These are phyloP conservation scores for Pythium rishiriense DNA, from an alignment of 352 stramenopile species.

Conservation along the genomic window DNA sequence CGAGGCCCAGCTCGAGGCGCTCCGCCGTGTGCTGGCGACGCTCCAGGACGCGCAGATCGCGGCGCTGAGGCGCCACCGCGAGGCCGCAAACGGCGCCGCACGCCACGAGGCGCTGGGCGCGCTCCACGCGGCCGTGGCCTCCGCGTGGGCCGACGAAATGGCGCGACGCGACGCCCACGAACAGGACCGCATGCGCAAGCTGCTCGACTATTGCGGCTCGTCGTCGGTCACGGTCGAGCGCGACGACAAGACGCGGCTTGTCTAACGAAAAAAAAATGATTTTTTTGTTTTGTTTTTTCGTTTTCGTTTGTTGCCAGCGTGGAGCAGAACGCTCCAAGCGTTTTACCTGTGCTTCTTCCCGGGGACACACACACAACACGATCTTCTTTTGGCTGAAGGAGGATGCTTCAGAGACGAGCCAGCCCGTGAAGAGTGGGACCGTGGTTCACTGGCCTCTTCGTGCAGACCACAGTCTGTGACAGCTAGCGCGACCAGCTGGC, in stretches of 20 bases:
- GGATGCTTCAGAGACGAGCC: conserved; percentile 24
- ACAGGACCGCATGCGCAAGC: conserved; percentile 40
- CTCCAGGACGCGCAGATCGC: conserved; percentile 41
- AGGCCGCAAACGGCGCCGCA: conserved; percentile 25
- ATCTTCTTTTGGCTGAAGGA: not conserved
- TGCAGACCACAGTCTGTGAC: conserved; percentile 26
- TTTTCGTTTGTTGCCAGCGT: not conserved
- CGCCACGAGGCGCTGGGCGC: conserved; percentile 27
- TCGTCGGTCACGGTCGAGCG: conserved; percentile 60
- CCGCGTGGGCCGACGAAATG: conserved; percentile 37
- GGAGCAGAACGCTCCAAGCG: not conserved
- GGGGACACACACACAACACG: not conserved
- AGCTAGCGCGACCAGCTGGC: conserved; percentile 12
- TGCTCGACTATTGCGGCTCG: conserved; percentile 62
- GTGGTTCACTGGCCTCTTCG: not conserved
- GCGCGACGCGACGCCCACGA: conserved; percentile 22
- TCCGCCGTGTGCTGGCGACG: conserved; percentile 29
- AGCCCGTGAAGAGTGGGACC: conserved; percentile 13
- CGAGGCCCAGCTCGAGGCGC: conserved; percentile 35
- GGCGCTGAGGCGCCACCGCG: conserved; percentile 36
- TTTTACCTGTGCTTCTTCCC: no score
- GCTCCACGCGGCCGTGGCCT: conserved; percentile 30
- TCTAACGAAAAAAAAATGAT: not conserved
- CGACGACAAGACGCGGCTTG: conserved; percentile 34
- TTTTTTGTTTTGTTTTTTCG: no score